Evolutionary conservation across 2,329 filamentous ascomycete species (phyloP).

Genomic region (Colletotrichum salicis): DNA sequence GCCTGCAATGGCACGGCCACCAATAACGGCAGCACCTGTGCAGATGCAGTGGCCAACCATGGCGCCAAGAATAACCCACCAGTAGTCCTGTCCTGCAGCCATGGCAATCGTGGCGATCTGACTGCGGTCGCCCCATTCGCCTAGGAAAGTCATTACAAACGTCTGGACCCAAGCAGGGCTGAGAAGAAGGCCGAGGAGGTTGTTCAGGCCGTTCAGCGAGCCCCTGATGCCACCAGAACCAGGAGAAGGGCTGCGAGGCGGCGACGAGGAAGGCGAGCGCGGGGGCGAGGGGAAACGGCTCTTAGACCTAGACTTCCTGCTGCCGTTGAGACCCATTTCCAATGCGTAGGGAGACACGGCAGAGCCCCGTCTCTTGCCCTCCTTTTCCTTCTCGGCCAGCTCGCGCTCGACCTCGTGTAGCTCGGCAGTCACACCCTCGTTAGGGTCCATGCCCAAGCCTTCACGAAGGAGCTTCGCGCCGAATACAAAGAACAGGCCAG

Average conservation of each 20-base stretch:
- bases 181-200: conserved; percentile 86
- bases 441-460: conserved; percentile 86
- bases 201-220: conserved; percentile 75
- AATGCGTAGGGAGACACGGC: conserved; percentile 80
- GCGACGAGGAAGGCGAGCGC: conserved; percentile 82
- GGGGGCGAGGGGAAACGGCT: conserved; percentile 83
- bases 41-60: conserved; percentile 88
- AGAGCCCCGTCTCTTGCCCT: conserved; percentile 72
- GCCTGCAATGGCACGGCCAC: conserved; percentile 91
- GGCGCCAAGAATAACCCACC: conserved; percentile 96
- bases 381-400: conserved; percentile 91
- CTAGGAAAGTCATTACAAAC: conserved; percentile 98
- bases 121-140: conserved; percentile 97
- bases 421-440: conserved; percentile 94
- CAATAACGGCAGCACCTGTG: conserved; percentile 90
- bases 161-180: conserved; percentile 99
- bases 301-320: conserved; percentile 75
- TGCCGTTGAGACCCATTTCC: conserved; percentile 78
- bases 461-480: conserved; percentile 86
- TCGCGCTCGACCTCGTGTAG: conserved; percentile 98
- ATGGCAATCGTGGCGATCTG: conserved; percentile 99
- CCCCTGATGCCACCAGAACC: conserved; percentile 45
- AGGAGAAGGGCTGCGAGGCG: conserved; percentile 69
- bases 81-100: conserved; percentile 98
- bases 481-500: conserved; percentile 88